Percentiles rank a stretch among this genome's conserved stretches.
phyloP scores from a whole-genome alignment of 495 filamentous ascomycete species.

The Stereocaulon alpinum region DNA sequence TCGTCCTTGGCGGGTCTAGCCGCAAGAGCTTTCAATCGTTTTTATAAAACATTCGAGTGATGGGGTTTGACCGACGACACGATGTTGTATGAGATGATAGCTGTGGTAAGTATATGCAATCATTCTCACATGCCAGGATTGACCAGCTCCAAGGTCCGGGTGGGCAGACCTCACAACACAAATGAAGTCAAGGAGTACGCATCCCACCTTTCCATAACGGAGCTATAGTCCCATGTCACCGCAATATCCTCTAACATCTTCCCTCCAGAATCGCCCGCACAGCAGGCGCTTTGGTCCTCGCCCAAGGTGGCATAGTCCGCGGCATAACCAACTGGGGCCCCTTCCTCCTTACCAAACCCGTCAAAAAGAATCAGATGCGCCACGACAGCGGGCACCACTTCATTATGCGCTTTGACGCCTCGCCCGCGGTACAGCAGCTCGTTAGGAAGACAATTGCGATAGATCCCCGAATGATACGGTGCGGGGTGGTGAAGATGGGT shows the following conservation, averaged over 20 bases:
- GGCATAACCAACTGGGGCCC: constrained; percentile 90
- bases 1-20: neutral
- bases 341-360: constrained; percentile 67
- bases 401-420: constrained; percentile 88
- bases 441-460: constrained; percentile 67
- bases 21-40: neutral
- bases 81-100: constrained; percentile 98
- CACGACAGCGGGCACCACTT: constrained; percentile 89
- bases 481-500: constrained; percentile 77
- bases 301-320: constrained; percentile 79
- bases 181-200: constrained; percentile 87
- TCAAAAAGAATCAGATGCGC: constrained; percentile 63
- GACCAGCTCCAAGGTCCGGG: constrained; percentile 57
- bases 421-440: constrained; percentile 55
- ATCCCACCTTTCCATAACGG: constrained; percentile 18
- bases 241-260: constrained; percentile 17
- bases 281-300: constrained; percentile 72
- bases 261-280: constrained; percentile 69
- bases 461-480: constrained; percentile 84
- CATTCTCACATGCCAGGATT: constrained; percentile 12
- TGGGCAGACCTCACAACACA: constrained; percentile 50
- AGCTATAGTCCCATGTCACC: neutral
- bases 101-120: constrained; percentile 58
- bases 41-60: neutral
- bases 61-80: constrained; percentile 20